Percentiles rank a stretch among this genome's conserved stretches.
These are phyloP conservation scores for Neocatenulostroma microsporum DNA, from an alignment of 2,329 filamentous ascomycete species.

Conservation along the genomic window DNA sequence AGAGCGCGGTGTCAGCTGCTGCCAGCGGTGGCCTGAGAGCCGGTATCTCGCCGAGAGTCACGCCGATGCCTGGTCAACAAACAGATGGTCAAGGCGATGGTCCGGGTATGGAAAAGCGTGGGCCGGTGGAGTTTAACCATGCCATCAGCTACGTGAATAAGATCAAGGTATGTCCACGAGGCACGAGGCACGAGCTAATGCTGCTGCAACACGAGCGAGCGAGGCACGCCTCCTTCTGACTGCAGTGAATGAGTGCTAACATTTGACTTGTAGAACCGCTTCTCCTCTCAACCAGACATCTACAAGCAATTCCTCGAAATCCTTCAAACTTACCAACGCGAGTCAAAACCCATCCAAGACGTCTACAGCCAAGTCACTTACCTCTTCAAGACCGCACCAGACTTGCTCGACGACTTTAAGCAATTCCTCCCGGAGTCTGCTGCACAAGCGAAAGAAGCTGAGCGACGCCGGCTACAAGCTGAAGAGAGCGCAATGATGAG, in stretches of 20 bases:
- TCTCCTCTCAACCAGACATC: slow-evolving; percentile 92
- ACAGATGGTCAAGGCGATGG: slow-evolving; percentile 40
- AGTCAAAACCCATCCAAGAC: slow-evolving; percentile 97
- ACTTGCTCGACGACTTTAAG: slow-evolving; percentile 96
- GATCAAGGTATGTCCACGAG: slow-evolving; percentile 69
- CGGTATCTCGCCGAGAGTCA: slow-evolving; percentile 44
- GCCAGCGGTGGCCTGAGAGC: slow-evolving; percentile 42
- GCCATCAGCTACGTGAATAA: slow-evolving; percentile 99
- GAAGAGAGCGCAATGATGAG: slow-evolving; percentile 63
- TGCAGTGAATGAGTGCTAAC: neutral
- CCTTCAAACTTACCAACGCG: slow-evolving; percentile 92
- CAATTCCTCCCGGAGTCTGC: slow-evolving; percentile 93
- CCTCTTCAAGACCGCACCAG: slow-evolving; percentile 85
- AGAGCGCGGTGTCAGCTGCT: slow-evolving; percentile 55
- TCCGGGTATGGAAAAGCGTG: slow-evolving; percentile 68
- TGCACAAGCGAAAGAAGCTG: slow-evolving; percentile 55
- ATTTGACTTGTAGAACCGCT: slow-evolving; percentile 67
- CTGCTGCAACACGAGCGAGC: too few species aligned
- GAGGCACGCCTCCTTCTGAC: too few species aligned
- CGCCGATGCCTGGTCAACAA: slow-evolving; percentile 49
- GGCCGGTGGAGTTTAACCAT: slow-evolving; percentile 97
- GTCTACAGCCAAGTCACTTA: slow-evolving; percentile 96
- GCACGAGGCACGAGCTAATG: too few species aligned
- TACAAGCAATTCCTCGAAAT: slow-evolving; percentile 99
- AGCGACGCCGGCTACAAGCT: slow-evolving; percentile 50